Evolutionary conservation across 768 basidiomycete genomes (phyloP).

Genomic region (Lentinus brumalis): DNA sequence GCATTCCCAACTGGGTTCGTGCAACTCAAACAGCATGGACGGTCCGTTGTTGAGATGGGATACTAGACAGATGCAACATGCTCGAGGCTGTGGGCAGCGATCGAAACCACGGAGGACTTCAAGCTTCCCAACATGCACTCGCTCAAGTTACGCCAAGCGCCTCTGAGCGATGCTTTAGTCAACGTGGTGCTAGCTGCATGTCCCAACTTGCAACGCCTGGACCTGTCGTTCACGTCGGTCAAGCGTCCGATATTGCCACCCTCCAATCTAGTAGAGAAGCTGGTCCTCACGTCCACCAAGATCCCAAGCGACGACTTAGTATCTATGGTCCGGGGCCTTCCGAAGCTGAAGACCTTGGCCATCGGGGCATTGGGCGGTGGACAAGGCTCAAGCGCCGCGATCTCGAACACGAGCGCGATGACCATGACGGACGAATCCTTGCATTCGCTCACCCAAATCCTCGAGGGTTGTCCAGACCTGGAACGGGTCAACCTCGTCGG

Average conservation of each 20-base stretch:
- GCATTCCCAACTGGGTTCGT: constrained; percentile 61
- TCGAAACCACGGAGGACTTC: constrained; percentile 24
- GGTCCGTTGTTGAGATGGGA: too few relatives aligned
- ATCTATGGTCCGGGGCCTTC: constrained; percentile 39
- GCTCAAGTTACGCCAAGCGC: constrained; percentile 60
- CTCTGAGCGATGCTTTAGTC: constrained; percentile 53
- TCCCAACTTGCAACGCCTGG: constrained; percentile 56
- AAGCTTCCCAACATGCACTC: constrained; percentile 45
- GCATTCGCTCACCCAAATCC: constrained; percentile 41
- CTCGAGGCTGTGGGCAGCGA: constrained; percentile 41
- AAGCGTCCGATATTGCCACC: constrained; percentile 36
- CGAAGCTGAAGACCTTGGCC: constrained; percentile 48
- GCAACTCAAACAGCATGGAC: not conserved
- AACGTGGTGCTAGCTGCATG: constrained; percentile 43
- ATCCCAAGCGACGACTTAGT: constrained; percentile 45
- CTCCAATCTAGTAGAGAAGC: constrained; percentile 49
- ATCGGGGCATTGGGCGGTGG: constrained; percentile 61
- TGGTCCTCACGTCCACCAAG: constrained; percentile 62
- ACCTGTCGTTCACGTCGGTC: constrained; percentile 64
- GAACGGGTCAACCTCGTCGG: constrained; percentile 63
- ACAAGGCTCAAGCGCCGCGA: constrained; percentile 44
- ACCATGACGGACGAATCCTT: constrained; percentile 58
- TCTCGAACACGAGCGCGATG: constrained; percentile 50
- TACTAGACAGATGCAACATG: constrained; percentile 59
- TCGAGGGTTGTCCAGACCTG: constrained; percentile 41